Base-by-base conservation (phyloP, 805 yeast genomes). In the Candida sakaeoensis region DNA sequence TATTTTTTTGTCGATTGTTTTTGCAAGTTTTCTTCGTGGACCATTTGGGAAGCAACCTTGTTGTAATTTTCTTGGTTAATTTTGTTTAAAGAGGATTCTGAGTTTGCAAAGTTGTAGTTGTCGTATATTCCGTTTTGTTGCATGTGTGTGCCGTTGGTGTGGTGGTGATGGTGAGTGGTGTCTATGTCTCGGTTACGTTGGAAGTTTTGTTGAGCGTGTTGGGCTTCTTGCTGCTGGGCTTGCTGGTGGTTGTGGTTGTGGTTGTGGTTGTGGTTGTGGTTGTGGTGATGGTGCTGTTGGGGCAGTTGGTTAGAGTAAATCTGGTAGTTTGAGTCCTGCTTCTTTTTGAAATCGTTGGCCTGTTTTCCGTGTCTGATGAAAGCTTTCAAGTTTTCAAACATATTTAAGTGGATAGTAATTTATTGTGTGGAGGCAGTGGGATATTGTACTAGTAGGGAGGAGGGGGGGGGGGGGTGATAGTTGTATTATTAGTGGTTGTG, bases 291-390 rank as follows among this genome's bases (percentile, higher is more conserved):
- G 25, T 28, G 26, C n/a, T 25, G 39, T 14, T 5, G 17, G 5
- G 14, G 32, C 22, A 7, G 29, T 8, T 7, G 16, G n/a, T 26
- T 30, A 12, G 30, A 14, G 17, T 30, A 27, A 10, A 8, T 14
- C 14, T 34, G 41, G 12, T 24, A 30, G 18, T 29, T 30, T 12
- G 23, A 19, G 18, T 14, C 26, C 4, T 28, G 32, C 30, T 44
- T 46, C 31, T 45, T 49, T 36, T 49, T 50, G 8, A 55, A 45
- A 14, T 67, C 66, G 49, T 65, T 65, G 46, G 82, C 83, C 52
- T 77, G 79, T 47, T 75, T 77, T 17, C 84, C 84, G 48, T 79
- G 84, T 47, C 84, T 73, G 36, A 78, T 78, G 53, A 78, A 76
- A 49, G 80, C 79, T 50, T 74, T 74, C 46, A 78, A 62, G 51